Evolutionary conservation across 2,329 filamentous ascomycete species (phyloP).

Genomic region (Aspergillus cejpii): DNA sequence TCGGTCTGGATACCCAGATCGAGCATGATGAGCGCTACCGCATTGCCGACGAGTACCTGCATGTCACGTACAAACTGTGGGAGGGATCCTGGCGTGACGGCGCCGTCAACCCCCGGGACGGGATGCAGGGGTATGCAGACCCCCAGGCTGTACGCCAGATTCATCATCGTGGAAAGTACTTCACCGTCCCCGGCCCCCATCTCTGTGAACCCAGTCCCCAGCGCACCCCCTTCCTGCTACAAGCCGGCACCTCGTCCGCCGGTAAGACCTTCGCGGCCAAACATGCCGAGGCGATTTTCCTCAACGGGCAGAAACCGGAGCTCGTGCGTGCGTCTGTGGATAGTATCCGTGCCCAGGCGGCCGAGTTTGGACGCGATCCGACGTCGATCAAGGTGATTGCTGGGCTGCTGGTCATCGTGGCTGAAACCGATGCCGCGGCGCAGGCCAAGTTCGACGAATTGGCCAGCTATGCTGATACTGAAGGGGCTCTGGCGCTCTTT

Average conservation of each 20-base stretch:
- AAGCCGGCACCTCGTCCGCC: slow-evolving; percentile 43
- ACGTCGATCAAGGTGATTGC: slow-evolving; percentile 41
- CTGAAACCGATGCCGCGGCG: slow-evolving; percentile 41
- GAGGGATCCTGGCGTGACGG: slow-evolving; percentile 48
- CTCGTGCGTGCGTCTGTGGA: slow-evolving; percentile 40
- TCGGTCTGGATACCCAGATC: slow-evolving; percentile 42
- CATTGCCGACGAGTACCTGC: slow-evolving; percentile 45
- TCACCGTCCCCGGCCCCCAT: slow-evolving; percentile 41
- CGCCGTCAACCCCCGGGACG: slow-evolving; percentile 24
- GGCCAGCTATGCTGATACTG: slow-evolving; percentile 40
- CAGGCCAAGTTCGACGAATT: slow-evolving; percentile 40
- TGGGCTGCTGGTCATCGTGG: slow-evolving; percentile 41
- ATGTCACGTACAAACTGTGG: slow-evolving; percentile 47
- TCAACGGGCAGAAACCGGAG: slow-evolving; percentile 41
- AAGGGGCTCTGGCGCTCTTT: slow-evolving; percentile 43
- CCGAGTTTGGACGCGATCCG: slow-evolving; percentile 35
- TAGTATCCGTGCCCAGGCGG: slow-evolving; percentile 37
- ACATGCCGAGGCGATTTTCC: slow-evolving; percentile 44
- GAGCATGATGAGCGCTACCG: slow-evolving; percentile 47
- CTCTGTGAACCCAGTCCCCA: slow-evolving; percentile 43
- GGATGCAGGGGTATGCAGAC: slow-evolving; percentile 26
- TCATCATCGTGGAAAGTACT: slow-evolving; percentile 38
- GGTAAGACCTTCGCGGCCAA: slow-evolving; percentile 43
- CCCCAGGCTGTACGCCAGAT: slow-evolving; percentile 34
- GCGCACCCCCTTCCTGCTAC: slow-evolving; percentile 44